Percentiles rank a stretch among this genome's conserved stretches.
Evolutionary conservation across 768 basidiomycete genomes (phyloP).

Genomic region (Lactarius tabidus): DNA sequence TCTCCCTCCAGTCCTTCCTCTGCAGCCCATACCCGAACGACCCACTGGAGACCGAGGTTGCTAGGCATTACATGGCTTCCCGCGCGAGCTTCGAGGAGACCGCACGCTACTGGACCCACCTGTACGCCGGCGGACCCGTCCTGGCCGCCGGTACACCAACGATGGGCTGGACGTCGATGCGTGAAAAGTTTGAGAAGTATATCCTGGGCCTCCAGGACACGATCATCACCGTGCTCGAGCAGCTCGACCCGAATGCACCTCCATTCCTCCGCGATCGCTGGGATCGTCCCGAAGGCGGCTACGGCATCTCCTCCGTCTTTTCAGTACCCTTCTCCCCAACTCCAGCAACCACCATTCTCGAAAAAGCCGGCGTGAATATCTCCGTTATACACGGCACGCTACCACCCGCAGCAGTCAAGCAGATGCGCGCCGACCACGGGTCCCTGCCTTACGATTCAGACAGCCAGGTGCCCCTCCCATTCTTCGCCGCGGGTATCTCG

Average conservation of each 20-base stretch:
- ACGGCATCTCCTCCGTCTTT: slow-evolving; percentile 85
- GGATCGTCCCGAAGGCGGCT: slow-evolving; percentile 66
- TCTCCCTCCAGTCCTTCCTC: slow-evolving; percentile 88
- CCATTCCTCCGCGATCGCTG: slow-evolving; percentile 80
- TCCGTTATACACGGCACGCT: slow-evolving; percentile 86
- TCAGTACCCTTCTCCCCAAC: slow-evolving; percentile 38
- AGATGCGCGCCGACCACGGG: slow-evolving; percentile 93
- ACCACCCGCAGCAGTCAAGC: slow-evolving; percentile 83
- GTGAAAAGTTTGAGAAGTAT: slow-evolving; percentile 71
- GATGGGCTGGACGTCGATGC: slow-evolving; percentile 46
- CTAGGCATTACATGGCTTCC: slow-evolving; percentile 92
- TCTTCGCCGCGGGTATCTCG: slow-evolving; percentile 89
- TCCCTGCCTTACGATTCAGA: slow-evolving; percentile 63
- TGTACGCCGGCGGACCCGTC: slow-evolving; percentile 77
- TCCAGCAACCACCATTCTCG: slow-evolving; percentile 52
- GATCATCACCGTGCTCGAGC: slow-evolving; percentile 75
- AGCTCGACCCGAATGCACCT: slow-evolving; percentile 66
- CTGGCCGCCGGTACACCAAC: slow-evolving; percentile 27
- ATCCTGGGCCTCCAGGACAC: slow-evolving; percentile 71
- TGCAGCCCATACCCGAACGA: slow-evolving; percentile 95
- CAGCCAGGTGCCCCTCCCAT: slow-evolving; percentile 65
- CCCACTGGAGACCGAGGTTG: slow-evolving; percentile 97
- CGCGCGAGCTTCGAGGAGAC: slow-evolving; percentile 86
- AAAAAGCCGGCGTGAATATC: slow-evolving; percentile 96
- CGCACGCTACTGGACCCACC: slow-evolving; percentile 90